Evolutionary conservation across 495 filamentous ascomycete genomes (phyloP).

Genomic region (Penicillium lividum): DNA sequence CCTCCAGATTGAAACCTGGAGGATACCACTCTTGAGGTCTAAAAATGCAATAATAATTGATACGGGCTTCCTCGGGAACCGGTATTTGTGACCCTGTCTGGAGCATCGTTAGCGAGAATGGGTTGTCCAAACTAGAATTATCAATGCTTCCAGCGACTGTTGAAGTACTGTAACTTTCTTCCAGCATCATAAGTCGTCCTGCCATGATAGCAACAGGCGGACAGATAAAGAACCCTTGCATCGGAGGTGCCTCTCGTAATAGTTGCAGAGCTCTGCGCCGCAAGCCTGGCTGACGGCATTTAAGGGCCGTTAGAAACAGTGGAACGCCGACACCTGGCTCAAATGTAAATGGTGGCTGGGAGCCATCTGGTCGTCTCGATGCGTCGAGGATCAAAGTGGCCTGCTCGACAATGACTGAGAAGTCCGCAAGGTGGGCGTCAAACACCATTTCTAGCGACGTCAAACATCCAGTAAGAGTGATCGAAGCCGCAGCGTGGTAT

Average conservation of each 20-base stretch:
- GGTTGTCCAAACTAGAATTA: too few species aligned
- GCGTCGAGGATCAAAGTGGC: conserved; percentile 18
- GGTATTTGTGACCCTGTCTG: background rate
- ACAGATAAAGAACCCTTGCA: conserved; percentile 31
- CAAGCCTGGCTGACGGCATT: conserved; percentile 30
- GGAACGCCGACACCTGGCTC: conserved; percentile 29
- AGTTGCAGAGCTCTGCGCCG: conserved; percentile 30
- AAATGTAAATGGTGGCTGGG: conserved; percentile 34
- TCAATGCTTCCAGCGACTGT: background rate
- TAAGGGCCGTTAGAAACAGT: conserved; percentile 28
- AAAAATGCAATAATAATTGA: conserved; percentile 28
- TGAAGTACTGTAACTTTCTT: conserved; percentile 20
- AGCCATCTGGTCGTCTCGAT: conserved; percentile 21
- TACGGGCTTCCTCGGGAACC: conserved; percentile 35
- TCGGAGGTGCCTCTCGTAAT: conserved; percentile 21
- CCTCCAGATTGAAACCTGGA: conserved; percentile 15
- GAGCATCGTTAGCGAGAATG: background rate
- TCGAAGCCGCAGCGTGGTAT: conserved; percentile 13
- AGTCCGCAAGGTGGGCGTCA: conserved; percentile 25
- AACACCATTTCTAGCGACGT: conserved; percentile 16
- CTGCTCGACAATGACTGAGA: conserved; percentile 32
- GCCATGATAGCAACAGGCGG: conserved; percentile 14
- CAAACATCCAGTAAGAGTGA: conserved; percentile 17
- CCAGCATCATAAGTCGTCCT: conserved; percentile 23
- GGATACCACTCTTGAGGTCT: conserved; percentile 24